Evolutionary conservation across 495 filamentous ascomycete genomes (phyloP).

Genomic region (Usnea hakonensis): DNA sequence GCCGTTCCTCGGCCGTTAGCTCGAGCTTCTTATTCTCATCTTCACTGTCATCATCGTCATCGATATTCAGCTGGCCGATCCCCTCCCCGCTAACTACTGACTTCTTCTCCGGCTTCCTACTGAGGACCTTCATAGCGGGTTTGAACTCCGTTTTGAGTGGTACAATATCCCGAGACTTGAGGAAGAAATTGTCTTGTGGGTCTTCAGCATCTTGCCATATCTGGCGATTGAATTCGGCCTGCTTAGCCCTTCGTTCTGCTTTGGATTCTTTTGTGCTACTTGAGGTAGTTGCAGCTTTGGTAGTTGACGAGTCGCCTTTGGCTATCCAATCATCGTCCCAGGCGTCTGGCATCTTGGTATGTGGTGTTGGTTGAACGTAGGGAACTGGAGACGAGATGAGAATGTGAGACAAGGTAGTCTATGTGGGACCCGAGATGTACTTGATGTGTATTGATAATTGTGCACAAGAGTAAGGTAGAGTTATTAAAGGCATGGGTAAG

Average conservation of each 20-base stretch:
- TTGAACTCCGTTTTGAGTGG: conserved; percentile 79
- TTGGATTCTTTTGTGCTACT: conserved; percentile 51
- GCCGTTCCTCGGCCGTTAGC: conserved; percentile 62
- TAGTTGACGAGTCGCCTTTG: conserved; percentile 52
- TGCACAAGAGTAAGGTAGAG: not conserved
- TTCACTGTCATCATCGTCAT: conserved; percentile 62
- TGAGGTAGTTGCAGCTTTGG: conserved; percentile 12
- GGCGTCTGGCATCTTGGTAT: conserved; percentile 57
- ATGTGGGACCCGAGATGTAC: not conserved
- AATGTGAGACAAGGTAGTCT: not conserved
- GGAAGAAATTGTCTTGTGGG: conserved; percentile 63
- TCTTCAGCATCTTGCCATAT: conserved; percentile 79
- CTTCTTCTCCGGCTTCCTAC: conserved; percentile 62
- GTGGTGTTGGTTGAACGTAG: conserved; percentile 23
- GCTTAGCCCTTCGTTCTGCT: conserved; percentile 69
- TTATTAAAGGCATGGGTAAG: not conserved
- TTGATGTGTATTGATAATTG: not conserved
- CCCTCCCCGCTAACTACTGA: conserved; percentile 44
- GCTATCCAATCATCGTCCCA: conserved; percentile 91
- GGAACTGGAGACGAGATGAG: not conserved
- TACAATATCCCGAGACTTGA: conserved; percentile 56
- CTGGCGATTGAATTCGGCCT: conserved; percentile 72
- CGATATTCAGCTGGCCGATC: conserved; percentile 42
- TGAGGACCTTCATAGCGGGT: conserved; percentile 71
- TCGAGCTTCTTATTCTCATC: conserved; percentile 45